phyloP scores from a whole-genome alignment of 2,329 filamentous ascomycete genomes.

The Xylariaceae sp. region DNA sequence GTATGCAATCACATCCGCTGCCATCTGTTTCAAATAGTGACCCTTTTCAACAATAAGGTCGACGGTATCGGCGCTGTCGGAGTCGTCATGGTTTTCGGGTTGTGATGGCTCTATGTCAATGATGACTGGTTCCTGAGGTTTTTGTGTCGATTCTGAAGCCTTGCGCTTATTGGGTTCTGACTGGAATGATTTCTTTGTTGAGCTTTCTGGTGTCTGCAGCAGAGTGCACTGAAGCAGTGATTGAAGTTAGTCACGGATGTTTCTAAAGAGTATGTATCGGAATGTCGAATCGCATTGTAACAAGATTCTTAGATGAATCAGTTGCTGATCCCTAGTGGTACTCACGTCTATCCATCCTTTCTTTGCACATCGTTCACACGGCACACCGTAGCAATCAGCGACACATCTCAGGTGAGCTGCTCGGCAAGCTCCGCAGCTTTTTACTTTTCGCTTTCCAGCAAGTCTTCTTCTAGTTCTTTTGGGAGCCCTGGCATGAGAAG shows the following conservation, averaged over 20 bases:
- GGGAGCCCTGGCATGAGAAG: background rate
- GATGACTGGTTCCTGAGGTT: too few species aligned
- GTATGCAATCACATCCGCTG: slow-evolving; percentile 1
- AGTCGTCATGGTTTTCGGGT: too few species aligned
- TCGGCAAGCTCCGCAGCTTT: slow-evolving; percentile 17
- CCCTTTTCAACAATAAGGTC: background rate
- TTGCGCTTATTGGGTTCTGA: too few species aligned
- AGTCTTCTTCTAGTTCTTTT: slow-evolving; percentile 13
- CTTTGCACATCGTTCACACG: slow-evolving; percentile 22
- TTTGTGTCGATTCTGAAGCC: too few species aligned
- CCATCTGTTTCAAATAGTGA: slow-evolving; percentile 5
- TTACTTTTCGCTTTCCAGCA: slow-evolving; percentile 9
- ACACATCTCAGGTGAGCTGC: slow-evolving; percentile 21
- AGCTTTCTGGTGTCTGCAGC: slow-evolving; percentile 1
- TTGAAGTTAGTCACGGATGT: background rate
- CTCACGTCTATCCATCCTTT: slow-evolving; percentile 17
- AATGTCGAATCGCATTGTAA: too few species aligned
- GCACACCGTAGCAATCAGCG: slow-evolving; percentile 17
- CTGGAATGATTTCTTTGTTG: too few species aligned
- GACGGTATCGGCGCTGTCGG: background rate
- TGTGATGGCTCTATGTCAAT: too few species aligned
- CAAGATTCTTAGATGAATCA: slow-evolving; percentile 1
- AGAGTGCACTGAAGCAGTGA: slow-evolving; percentile 10
- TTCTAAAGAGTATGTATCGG: background rate
- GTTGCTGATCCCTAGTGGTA: background rate